Conservation (phyloP, 1,139 yeast species). For the Geotrichum citri-aurantii region DNA sequence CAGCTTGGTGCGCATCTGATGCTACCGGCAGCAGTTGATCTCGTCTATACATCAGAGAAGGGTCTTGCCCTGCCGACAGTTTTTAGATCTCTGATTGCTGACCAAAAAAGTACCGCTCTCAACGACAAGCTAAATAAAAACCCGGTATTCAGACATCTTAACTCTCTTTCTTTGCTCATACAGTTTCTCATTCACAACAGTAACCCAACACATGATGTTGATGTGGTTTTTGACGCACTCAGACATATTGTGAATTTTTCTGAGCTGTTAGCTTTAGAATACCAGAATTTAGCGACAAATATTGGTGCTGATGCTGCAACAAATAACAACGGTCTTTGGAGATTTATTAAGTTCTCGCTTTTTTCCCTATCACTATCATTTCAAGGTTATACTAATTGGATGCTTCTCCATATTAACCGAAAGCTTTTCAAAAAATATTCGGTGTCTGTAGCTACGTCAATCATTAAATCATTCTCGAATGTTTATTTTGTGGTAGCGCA, state of each 20-base stretch:
- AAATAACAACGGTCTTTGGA: slow-evolving; percentile 22
- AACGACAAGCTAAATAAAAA: slow-evolving; percentile 1
- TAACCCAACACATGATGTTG: slow-evolving; percentile 12
- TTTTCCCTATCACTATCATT: slow-evolving; percentile 51
- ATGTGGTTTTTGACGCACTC: slow-evolving; percentile 13
- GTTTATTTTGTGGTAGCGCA: slow-evolving; percentile 51
- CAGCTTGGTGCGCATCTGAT: slow-evolving; percentile 5
- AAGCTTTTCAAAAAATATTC: slow-evolving; percentile 19
- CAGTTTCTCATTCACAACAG: slow-evolving; percentile 20
- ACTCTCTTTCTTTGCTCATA: slow-evolving; percentile 23
- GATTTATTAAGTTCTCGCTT: slow-evolving; percentile 41
- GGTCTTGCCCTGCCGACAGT: not conserved
- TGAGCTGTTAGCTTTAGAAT: slow-evolving; percentile 10
- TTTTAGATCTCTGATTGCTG: not conserved
- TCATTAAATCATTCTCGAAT: slow-evolving; percentile 47
- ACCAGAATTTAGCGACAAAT: slow-evolving; percentile 4
- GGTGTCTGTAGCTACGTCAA: slow-evolving; percentile 34
- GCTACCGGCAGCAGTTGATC: slow-evolving; percentile 1
- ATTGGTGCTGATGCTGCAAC: slow-evolving; percentile 14
- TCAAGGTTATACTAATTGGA: slow-evolving; percentile 46
- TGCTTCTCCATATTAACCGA: slow-evolving; percentile 32
- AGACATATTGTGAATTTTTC: slow-evolving; percentile 11
- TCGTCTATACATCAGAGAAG: slow-evolving; percentile 9
- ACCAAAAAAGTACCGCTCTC: not conserved
- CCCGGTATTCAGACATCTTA: slow-evolving; percentile 20